A percentile compares a stretch with the other conserved stretches of the same genome.
Evolutionary conservation across 2,329 filamentous ascomycete species (phyloP).

Genomic region (Arachnomyces sp.): DNA sequence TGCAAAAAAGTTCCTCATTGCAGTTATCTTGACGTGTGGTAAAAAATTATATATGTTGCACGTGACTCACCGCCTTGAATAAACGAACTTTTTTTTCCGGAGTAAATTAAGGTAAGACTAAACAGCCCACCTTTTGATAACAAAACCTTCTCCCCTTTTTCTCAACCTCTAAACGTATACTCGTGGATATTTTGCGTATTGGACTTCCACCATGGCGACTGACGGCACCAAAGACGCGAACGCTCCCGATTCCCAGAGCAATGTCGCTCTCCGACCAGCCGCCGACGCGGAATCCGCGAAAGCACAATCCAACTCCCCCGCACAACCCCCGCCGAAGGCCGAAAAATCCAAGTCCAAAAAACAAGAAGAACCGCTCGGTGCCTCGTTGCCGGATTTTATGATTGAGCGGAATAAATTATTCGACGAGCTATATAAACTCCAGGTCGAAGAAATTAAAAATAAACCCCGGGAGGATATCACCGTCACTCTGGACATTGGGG

Average conservation of each 20-base stretch:
- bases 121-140: too few species aligned
- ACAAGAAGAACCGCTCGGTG: constrained; percentile 21
- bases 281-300: constrained; percentile 20
- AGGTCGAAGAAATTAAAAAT: constrained; percentile 65
- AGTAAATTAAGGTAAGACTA: too few species aligned
- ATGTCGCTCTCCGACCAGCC: constrained; percentile 29
- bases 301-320: constrained; percentile 17
- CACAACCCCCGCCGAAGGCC: constrained; percentile 29
- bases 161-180: too few species aligned
- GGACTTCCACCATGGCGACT: too few species aligned
- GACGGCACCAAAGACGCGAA: constrained; percentile 8
- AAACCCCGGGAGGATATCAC: constrained; percentile 40
- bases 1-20: constrained; percentile 9
- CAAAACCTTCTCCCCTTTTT: too few species aligned
- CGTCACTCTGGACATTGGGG: constrained; percentile 40
- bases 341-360: constrained; percentile 19
- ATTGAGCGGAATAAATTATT: constrained; percentile 79
- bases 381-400: constrained; percentile 63
- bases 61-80: constrained; percentile 14
- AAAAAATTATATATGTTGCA: constrained; percentile 12
- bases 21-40: too few species aligned
- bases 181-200: too few species aligned
- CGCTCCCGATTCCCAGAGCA: constrained; percentile 19
- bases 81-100: neutral
- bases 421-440: constrained; percentile 76